Percentiles rank a stretch among this genome's conserved stretches.
Conservation (phyloP, 2,329 filamentous ascomycete species). For the Periglandula ipomoeae region DNA sequence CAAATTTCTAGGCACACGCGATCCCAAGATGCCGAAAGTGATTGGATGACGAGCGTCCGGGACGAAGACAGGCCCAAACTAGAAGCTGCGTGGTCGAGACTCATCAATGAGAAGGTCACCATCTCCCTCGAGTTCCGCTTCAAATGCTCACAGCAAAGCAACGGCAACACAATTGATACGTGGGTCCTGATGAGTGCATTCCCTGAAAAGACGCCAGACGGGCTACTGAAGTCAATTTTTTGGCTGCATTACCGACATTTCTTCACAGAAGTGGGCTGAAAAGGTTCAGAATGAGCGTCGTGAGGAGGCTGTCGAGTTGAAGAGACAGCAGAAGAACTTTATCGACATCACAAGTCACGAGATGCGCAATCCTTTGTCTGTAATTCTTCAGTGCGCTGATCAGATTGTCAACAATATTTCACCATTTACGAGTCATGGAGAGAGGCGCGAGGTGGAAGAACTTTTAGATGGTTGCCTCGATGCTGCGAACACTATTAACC, state of each 20-base stretch:
- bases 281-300: conserved; percentile 68
- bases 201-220: conserved; percentile 57
- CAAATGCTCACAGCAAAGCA: conserved; percentile 55
- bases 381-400: conserved; percentile 67
- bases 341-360: conserved; percentile 69
- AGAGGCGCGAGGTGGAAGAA: conserved; percentile 35
- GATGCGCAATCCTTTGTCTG: conserved; percentile 68
- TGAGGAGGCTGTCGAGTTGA: conserved; percentile 73
- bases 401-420: conserved; percentile 51
- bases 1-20: conserved; percentile 59
- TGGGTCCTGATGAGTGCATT: conserved; percentile 74
- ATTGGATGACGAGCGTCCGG: conserved; percentile 65
- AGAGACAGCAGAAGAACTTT: conserved; percentile 62
- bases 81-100: conserved; percentile 49
- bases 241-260: conserved; percentile 77
- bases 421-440: conserved; percentile 27
- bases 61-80: conserved; percentile 55
- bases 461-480: conserved; percentile 53
- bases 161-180: conserved; percentile 53
- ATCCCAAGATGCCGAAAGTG: conserved; percentile 46
- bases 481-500: conserved; percentile 70
- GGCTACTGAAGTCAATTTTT: conserved; percentile 65
- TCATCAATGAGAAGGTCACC: conserved; percentile 52
- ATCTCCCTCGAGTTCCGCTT: conserved; percentile 69
- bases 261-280: conserved; percentile 76